Percentiles rank a stretch among this genome's conserved stretches.
Evolutionary conservation across 768 basidiomycete genomes (phyloP).

Genomic region (Strobilomyces echinocephalus): DNA sequence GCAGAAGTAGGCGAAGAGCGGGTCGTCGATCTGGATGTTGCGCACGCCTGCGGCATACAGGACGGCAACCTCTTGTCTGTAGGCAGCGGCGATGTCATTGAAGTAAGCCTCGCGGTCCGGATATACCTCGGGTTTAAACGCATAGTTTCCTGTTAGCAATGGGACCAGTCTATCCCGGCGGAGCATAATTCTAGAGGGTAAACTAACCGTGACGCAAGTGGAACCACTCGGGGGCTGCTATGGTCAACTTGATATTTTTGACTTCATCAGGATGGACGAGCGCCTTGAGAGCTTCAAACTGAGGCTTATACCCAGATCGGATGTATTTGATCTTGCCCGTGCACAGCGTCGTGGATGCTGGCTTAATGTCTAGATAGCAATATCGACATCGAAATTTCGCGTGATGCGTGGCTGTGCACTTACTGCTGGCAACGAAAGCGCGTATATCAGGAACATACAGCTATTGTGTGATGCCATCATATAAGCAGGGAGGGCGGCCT

Average conservation of each 20-base stretch:
- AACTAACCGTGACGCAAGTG: slow-evolving; percentile 58
- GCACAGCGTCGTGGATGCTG: slow-evolving; percentile 20
- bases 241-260: slow-evolving; percentile 62
- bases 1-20: slow-evolving; percentile 60
- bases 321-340: slow-evolving; percentile 62
- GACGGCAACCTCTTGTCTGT: slow-evolving; percentile 40
- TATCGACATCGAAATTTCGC: not conserved
- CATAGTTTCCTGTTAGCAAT: slow-evolving; percentile 17
- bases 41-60: slow-evolving; percentile 41
- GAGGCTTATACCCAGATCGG: slow-evolving; percentile 56
- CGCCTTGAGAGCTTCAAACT: slow-evolving; percentile 57
- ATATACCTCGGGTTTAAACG: slow-evolving; percentile 19
- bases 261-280: slow-evolving; percentile 59
- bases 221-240: slow-evolving; percentile 70
- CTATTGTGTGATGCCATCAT: slow-evolving; percentile 3
- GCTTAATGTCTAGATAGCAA: slow-evolving; percentile 15
- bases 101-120: slow-evolving; percentile 39
- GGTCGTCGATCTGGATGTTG: slow-evolving; percentile 46
- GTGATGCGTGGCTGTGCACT: not conserved
- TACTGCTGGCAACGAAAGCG: slow-evolving; percentile 20
- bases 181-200: not conserved
- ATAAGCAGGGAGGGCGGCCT: no score
- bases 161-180: not conserved
- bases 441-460: slow-evolving; percentile 25
- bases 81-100: slow-evolving; percentile 44